These are phyloP conservation scores for Cordyceps cicadae DNA, from an alignment of 2,329 filamentous ascomycete species.

Conservation along the genomic window DNA sequence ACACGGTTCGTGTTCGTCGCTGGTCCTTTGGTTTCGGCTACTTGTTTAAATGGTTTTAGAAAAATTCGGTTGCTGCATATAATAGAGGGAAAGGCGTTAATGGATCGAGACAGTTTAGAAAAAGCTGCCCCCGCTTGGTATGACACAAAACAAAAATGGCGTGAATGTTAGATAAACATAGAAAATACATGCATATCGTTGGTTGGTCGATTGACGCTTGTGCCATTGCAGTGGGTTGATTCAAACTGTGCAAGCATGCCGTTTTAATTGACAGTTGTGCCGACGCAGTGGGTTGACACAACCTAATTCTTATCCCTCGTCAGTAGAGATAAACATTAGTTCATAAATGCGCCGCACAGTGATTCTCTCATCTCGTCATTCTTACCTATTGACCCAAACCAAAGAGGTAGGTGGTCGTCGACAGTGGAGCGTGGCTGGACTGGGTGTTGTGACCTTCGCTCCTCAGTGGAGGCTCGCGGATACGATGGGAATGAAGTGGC, in stretches of 20 bases:
- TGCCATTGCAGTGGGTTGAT: background rate
- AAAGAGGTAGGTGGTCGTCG: conserved; percentile 1
- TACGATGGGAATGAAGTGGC: background rate
- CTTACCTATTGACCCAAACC: background rate
- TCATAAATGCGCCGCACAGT: background rate
- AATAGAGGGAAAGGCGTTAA: conserved; percentile 1
- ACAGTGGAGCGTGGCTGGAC: background rate
- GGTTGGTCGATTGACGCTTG: background rate
- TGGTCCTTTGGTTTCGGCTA: conserved; percentile 10
- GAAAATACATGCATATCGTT: background rate
- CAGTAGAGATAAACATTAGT: background rate
- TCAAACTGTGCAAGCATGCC: background rate
- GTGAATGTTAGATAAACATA: background rate
- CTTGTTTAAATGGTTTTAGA: conserved; percentile 11
- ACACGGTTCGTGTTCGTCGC: conserved; percentile 29
- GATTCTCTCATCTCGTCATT: background rate
- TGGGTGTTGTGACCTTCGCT: background rate
- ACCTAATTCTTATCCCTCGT: no score
- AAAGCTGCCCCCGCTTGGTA: background rate
- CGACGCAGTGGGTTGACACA: background rate
- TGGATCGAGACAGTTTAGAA: background rate
- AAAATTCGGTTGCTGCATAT: background rate
- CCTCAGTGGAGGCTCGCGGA: background rate
- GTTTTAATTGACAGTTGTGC: background rate
- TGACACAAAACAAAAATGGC: background rate